Evolutionary conservation across 2,329 filamentous ascomycete species (phyloP).

Genomic region (Alternaria arbusti): DNA sequence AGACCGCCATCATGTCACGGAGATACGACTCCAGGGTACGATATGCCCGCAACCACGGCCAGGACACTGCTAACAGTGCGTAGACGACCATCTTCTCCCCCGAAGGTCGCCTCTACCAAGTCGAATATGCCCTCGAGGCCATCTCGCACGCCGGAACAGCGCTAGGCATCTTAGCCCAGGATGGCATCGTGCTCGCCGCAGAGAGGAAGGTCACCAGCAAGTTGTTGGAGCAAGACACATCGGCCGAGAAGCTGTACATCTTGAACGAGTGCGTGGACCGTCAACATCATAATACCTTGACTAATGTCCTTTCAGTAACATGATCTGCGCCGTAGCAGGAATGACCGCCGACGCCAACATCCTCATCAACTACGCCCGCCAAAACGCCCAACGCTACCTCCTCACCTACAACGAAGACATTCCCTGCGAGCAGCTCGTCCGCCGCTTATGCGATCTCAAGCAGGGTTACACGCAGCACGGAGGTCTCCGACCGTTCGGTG

Average conservation of each 20-base stretch:
- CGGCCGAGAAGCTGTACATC: constrained; percentile 99
- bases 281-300: neutral
- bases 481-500: constrained; percentile 96
- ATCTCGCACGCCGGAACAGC: constrained; percentile 98
- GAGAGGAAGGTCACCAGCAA: constrained; percentile 99
- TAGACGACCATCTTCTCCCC: constrained; percentile 99
- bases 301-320: constrained; percentile 71
- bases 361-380: constrained; percentile 98
- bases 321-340: constrained; percentile 98
- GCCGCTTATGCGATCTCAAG: constrained; percentile 95
- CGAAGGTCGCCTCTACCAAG: constrained; percentile 97
- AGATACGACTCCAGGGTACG: constrained; percentile 96
- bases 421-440: constrained; percentile 97
- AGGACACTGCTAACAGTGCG: constrained; percentile 28
- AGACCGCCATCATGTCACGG: constrained; percentile 75
- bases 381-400: constrained; percentile 96
- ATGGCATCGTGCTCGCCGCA: constrained; percentile 96
- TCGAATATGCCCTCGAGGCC: constrained; percentile 98
- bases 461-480: constrained; percentile 99
- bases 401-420: constrained; percentile 99
- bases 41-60: constrained; percentile 23
- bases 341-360: constrained; percentile 99
- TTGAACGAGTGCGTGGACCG: constrained; percentile 82
- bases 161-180: constrained; percentile 93
- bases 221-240: constrained; percentile 98